These are phyloP conservation scores for Podospora appendiculata DNA, from an alignment of 495 filamentous ascomycete species.

Conservation along the genomic window DNA sequence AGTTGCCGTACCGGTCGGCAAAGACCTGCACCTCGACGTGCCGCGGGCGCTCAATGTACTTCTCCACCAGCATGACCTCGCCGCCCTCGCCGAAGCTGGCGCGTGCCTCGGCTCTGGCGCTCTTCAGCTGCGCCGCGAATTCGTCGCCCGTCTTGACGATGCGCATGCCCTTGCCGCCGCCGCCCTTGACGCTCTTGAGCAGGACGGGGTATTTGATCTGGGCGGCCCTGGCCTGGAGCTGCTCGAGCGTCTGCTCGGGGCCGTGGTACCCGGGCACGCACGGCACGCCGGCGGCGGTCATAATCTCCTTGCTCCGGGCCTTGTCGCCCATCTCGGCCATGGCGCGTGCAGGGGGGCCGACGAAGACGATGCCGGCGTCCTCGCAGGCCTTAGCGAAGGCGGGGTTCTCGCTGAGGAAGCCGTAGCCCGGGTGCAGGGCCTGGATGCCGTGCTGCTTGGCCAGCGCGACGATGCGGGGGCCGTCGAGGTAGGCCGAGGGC, in stretches of 20 bases:
- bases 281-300: conserved; percentile 85
- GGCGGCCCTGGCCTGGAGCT: conserved; percentile 65
- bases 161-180: conserved; percentile 99
- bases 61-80: conserved; percentile 93
- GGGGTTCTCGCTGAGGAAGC: conserved; percentile 94
- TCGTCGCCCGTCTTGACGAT: conserved; percentile 69
- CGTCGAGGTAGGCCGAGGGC: conserved; percentile 82
- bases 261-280: conserved; percentile 98
- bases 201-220: conserved; percentile 88
- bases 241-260: conserved; percentile 63
- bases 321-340: conserved; percentile 99
- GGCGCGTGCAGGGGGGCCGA: conserved; percentile 84
- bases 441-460: conserved; percentile 80
- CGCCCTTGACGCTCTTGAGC: conserved; percentile 93
- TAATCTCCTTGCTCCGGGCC: conserved; percentile 84
- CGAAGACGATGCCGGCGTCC: conserved; percentile 88
- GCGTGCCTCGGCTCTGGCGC: conserved; percentile 80
- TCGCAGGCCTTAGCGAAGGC: conserved; percentile 81
- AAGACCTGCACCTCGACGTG: conserved; percentile 99
- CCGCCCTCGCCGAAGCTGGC: conserved; percentile 83
- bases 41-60: conserved; percentile 87
- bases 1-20: conserved; percentile 82
- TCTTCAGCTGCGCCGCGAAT: conserved; percentile 73
- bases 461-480: conserved; percentile 79
- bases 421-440: conserved; percentile 93